Evolutionary conservation across 139 green algal genomes (phyloP).

Genomic region (Volvox reticuliferus): DNA sequence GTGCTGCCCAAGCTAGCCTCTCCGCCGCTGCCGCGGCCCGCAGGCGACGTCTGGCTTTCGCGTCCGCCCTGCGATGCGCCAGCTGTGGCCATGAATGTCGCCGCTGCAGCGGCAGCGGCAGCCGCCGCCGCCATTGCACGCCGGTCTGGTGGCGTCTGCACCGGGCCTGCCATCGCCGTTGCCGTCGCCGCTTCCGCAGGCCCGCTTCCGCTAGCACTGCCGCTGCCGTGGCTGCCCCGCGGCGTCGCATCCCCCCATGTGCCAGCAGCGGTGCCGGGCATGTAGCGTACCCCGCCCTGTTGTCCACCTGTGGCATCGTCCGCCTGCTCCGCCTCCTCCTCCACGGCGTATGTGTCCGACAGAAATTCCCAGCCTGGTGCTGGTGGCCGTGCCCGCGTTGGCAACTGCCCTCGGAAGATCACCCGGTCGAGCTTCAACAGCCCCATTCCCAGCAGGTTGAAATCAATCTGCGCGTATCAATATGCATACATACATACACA

Average conservation of each 20-base stretch:
- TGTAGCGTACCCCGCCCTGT: background rate
- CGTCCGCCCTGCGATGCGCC: background rate
- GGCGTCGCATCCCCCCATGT: background rate
- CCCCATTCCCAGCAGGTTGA: conserved; percentile 94
- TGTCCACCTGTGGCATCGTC: no score
- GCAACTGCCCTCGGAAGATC: conserved; percentile 68
- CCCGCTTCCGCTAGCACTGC: background rate
- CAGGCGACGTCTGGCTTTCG: background rate
- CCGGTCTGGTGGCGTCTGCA: conserved; percentile 9
- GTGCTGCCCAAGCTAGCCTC: conserved; percentile 32
- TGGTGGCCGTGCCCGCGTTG: background rate
- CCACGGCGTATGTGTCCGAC: background rate
- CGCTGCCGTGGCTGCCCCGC: background rate
- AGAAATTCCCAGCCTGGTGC: conserved; percentile 23
- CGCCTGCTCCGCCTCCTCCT: background rate
- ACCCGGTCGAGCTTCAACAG: conserved; percentile 71
- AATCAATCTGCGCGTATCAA: conserved; percentile 79
- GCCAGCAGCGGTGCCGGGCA: background rate
- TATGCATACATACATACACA: no score
- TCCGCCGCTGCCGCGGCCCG: conserved; percentile 14
- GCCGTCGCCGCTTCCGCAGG: background rate
- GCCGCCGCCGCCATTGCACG: conserved; percentile 4
- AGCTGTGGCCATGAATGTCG: background rate
- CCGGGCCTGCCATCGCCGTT: background rate
- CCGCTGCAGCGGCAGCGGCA: background rate